Evolutionary conservation across 805 yeast species (phyloP), one percentile per base, ranked within the genome.

Genomic region (Yamadazyma ubonensis): DNA sequence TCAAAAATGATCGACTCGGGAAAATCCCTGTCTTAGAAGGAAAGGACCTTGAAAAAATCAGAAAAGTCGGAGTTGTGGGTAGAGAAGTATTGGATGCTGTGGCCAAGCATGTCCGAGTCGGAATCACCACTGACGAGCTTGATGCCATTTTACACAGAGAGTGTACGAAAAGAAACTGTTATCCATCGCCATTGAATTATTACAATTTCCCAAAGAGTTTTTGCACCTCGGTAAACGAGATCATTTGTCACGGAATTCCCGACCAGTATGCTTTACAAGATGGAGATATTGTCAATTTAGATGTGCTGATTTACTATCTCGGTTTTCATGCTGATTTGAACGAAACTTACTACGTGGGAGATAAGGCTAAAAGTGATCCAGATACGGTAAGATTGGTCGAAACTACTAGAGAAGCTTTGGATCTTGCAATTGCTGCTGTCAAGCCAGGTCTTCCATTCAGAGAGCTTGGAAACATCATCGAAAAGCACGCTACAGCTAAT

Each of bases 211-310:
- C 98, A 30, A 90, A 89, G 59, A 80, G 93, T 16, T 76, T 87
- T 29, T 93, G 99, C 65, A 88, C 96, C 1, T 88, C 96, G 2
- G 83, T 93, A 31, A 93, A 93, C 63, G 99, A 93, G 70, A 81
- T 89, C 42, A 86, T 93, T 45, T 93, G 99, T 61, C 99, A 93
- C 63, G 99, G 99, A 48, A 86, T 93, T 43, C 99, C 99, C 19
- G 99, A 93, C 64, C 76, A 86, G 66, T 76, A 90, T 40, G 81
- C 81, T 23, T 73, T 93, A 48, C 67, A 86, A 60, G 98, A 91
- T 50, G 99, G 99, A 44, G 99, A 93, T 59, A 91, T 93, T 51
- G 76, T 93, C 45, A 93, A 93, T 58, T 69, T 93, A 48, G 99
- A 93, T 60, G 86, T 93, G 35, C 76, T 96, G 3, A 62, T 93